Evolutionary conservation across 352 stramenopile species (phyloP).

Genomic region (Phytophthora citricola): DNA sequence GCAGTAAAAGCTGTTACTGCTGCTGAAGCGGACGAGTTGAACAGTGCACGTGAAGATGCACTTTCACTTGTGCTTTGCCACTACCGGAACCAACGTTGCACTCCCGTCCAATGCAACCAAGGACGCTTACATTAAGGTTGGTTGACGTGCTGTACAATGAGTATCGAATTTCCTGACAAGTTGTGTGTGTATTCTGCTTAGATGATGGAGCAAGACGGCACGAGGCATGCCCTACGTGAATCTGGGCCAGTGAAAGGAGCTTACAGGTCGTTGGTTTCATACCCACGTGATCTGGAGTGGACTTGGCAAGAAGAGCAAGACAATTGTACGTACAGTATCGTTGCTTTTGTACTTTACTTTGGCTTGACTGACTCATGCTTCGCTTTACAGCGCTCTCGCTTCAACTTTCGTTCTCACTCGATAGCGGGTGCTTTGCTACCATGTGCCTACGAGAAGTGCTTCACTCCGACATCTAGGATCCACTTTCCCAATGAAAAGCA

Average conservation of each 20-base stretch:
- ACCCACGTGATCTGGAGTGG: conserved; percentile 56
- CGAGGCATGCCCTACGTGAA: conserved; percentile 40
- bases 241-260: conserved; percentile 62
- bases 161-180: not conserved
- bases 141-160: conserved; percentile 4
- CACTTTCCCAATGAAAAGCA: not conserved
- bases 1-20: conserved; percentile 42
- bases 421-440: conserved; percentile 76
- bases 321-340: conserved; percentile 15
- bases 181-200: conserved; percentile 24
- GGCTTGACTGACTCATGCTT: not conserved
- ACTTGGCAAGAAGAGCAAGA: conserved; percentile 34
- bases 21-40: conserved; percentile 51
- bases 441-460: conserved; percentile 83
- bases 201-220: conserved; percentile 60
- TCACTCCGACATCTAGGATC: conserved; percentile 50
- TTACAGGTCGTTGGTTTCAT: conserved; percentile 60
- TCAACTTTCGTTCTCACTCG: conserved; percentile 62
- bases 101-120: conserved; percentile 56
- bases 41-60: conserved; percentile 31
- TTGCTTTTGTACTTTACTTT: not conserved
- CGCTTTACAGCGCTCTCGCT: conserved; percentile 21
- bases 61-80: conserved; percentile 59
- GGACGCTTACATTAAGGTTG: conserved; percentile 51
- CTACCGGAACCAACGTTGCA: conserved; percentile 61